Evolutionary conservation across 345 rosid genomes (phyloP).

Genomic region (Passiflora organensis): DNA sequence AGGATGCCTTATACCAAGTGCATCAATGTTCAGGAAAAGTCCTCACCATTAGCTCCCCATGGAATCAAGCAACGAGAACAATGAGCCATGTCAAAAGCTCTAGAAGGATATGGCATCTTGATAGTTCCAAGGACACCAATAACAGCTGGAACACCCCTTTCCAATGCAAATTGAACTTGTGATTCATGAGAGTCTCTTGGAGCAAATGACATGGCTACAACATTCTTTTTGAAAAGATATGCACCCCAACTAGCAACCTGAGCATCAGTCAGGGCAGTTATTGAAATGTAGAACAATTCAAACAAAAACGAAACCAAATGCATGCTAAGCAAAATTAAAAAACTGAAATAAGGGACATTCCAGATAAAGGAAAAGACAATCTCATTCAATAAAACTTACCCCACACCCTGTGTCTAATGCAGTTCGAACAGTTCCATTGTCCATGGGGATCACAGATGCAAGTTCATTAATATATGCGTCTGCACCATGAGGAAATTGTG

Average conservation of each 20-base stretch:
- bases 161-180: constrained; percentile 31
- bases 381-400: constrained; percentile 4
- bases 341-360: not conserved
- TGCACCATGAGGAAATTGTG: constrained; percentile 30
- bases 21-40: constrained; percentile 1
- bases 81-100: constrained; percentile 33
- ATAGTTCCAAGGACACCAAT: constrained; percentile 30
- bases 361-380: not conserved
- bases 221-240: constrained; percentile 29
- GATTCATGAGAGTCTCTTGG: constrained; percentile 36
- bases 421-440: constrained; percentile 32
- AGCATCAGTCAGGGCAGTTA: not conserved
- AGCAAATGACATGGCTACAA: constrained; percentile 29
- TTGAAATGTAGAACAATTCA: not conserved
- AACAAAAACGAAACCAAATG: not conserved
- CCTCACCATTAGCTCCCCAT: constrained; percentile 31
- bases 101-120: constrained; percentile 30
- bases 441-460: constrained; percentile 28
- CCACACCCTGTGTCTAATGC: constrained; percentile 31
- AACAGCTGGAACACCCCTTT: constrained; percentile 35
- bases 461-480: constrained; percentile 28
- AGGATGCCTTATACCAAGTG: too few species aligned
- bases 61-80: constrained; percentile 32
- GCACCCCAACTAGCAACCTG: constrained; percentile 36
- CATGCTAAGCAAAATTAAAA: not conserved